Evolutionary conservation across 202 grass and related monocot genomes (phyloP).

Genomic region (Zoysia matrella): DNA sequence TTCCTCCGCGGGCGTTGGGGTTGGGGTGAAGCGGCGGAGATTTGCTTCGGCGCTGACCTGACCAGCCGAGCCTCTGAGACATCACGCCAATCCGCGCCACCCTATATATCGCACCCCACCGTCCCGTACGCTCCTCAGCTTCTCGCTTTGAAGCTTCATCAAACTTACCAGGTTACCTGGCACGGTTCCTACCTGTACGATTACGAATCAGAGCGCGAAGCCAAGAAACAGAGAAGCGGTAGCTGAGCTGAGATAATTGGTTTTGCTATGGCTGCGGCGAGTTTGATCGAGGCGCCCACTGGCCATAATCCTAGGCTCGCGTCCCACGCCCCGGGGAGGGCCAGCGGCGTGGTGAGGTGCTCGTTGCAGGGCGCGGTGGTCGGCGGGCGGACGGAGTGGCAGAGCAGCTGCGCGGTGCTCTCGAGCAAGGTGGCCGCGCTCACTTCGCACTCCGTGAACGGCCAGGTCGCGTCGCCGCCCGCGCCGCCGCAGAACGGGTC

Average conservation of each 20-base stretch:
- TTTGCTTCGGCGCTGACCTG: conserved; percentile 31
- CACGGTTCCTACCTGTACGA: neutral
- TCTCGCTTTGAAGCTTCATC: conserved; percentile 54
- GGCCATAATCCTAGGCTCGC: conserved; percentile 40
- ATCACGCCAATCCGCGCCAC: conserved; percentile 18
- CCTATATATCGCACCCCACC: conserved; percentile 46
- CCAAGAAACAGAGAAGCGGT: conserved; percentile 18
- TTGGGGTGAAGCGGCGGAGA: conserved; percentile 23
- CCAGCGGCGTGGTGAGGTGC: neutral
- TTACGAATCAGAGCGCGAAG: neutral
- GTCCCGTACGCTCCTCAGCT: neutral
- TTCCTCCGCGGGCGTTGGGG: neutral
- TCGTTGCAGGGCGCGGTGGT: too few relatives aligned
- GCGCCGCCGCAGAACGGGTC: neutral
- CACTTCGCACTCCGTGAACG: conserved; percentile 39
- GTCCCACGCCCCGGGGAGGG: conserved; percentile 23
- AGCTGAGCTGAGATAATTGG: neutral
- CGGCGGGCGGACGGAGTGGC: too few relatives aligned
- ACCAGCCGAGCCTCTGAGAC: conserved; percentile 16
- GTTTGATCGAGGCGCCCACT: conserved; percentile 42
- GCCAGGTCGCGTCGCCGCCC: neutral
- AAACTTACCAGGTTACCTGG: conserved; percentile 9
- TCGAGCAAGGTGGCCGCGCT: too few relatives aligned
- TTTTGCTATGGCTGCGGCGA: conserved; percentile 37
- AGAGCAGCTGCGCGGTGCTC: too few relatives aligned